Percentiles rank a stretch among this genome's conserved stretches.
Evolutionary conservation across 441 rosid genomes (phyloP).

Genomic region (Populus trichocarpa): DNA sequence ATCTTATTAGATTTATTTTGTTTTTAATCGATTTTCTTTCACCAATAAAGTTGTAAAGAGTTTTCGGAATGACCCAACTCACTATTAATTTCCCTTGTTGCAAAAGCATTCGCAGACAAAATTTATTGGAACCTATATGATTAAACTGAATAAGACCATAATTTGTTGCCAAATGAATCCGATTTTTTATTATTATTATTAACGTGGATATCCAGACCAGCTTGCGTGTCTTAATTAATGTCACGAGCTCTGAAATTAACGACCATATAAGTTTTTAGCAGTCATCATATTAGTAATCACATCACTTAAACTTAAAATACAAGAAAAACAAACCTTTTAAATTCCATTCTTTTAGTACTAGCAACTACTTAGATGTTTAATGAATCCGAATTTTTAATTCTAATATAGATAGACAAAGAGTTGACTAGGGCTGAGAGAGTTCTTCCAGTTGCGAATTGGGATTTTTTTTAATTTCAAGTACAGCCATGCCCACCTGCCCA

Average conservation of each 20-base stretch:
- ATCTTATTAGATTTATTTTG: no score
- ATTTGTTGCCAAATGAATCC: background rate
- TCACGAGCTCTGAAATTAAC: no score
- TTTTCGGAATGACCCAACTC: background rate
- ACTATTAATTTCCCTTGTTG: background rate
- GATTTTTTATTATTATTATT: background rate
- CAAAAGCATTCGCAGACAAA: background rate
- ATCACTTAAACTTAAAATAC: no score
- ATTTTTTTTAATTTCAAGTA: no score
- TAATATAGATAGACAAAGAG: background rate
- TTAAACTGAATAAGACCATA: background rate
- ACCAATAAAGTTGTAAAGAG: background rate
- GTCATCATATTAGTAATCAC: no score
- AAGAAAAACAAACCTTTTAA: no score
- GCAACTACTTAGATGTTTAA: no score
- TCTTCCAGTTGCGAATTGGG: background rate
- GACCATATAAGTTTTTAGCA: fast-evolving
- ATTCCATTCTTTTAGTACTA: no score
- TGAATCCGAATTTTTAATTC: background rate
- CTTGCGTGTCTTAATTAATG: no score
- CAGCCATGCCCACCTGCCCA: no score
- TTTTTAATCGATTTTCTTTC: no score
- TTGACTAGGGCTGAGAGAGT: background rate
- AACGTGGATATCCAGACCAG: fast-evolving
- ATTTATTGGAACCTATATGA: background rate